Base-by-base conservation (phyloP, 805 yeast genomes). In the Diddensiella caesifluorescens region DNA sequence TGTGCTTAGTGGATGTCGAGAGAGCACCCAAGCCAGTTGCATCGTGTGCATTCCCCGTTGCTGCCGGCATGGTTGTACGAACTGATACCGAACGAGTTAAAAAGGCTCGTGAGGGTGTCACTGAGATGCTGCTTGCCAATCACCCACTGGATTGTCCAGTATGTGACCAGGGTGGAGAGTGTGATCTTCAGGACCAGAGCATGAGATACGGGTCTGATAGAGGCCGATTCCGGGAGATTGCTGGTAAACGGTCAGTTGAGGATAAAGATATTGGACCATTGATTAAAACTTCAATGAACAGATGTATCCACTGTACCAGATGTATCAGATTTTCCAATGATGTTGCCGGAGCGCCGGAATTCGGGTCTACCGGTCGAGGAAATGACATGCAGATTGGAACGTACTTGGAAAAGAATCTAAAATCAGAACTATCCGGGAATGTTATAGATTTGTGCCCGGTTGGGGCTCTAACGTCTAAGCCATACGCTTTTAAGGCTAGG, bases 131-230 rank as follows among this genome's bases (percentile, higher is more conserved):
- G 48, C 73, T 85, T 50, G 86, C 85, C 53, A 86, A 86, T 71
- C 95, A 85, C 69, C 95, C 95, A 18, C 73, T 85, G 59, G 95
- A 86, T 68, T 85, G 95, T 67, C 95, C 95, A 19, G 82, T 85
- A 42, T 85, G 95, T 65, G 95, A 85, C 67, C 95, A 85, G 67
- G 95, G 95, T 66, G 95, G 95, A 51, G 95, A 85, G 64, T 85
- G 95, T 70, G 95, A 85, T 62, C 73, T 85, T 54, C 95, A 86
- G 68, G 95, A 86, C 60, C 95, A 85, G 69, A 71, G 86, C 15
- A 68, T 80, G 59, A 75, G 92, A 61, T 83, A 83, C 60, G 95
- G 95, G 46, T 67, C 83, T 40, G 95, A 85, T 65, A 75, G 95
- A 50, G 94, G 95, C 52, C 76, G 95, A 62, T 86, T 82, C 68